These are phyloP conservation scores for Herpetospermum pedunculosum DNA, from an alignment of 306 rosid species.

Conservation along the genomic window DNA sequence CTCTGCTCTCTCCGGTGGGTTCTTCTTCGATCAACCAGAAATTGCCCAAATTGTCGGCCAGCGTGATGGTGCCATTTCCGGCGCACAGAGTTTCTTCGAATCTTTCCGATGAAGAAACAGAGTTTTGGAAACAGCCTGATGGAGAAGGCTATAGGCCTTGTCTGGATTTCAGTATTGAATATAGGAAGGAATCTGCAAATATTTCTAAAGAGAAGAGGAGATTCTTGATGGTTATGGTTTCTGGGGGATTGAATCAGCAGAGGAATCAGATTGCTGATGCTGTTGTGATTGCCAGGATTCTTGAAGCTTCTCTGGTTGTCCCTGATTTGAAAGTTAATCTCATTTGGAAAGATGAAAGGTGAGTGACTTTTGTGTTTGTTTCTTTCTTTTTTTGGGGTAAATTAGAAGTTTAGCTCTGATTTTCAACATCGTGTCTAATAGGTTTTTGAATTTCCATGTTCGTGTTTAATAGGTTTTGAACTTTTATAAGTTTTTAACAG, in stretches of 20 bases:
- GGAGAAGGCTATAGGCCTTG: conserved; percentile 33
- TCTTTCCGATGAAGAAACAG: conserved; percentile 24
- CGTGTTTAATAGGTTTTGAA: too few relatives aligned
- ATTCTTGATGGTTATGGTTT: conserved; percentile 40
- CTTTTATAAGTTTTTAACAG: too few relatives aligned
- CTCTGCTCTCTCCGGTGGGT: conserved; percentile 13
- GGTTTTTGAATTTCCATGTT: too few relatives aligned
- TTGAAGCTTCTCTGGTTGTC: conserved; percentile 38
- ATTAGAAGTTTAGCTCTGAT: too few relatives aligned
- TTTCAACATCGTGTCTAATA: too few relatives aligned
- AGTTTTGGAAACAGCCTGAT: conserved; percentile 44
- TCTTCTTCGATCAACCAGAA: conserved; percentile 1
- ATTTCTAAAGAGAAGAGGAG: conserved; percentile 32
- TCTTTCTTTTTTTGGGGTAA: not conserved
- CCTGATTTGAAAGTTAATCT: conserved; percentile 41
- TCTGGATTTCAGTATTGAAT: conserved; percentile 31
- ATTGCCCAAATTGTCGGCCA: conserved; percentile 10
- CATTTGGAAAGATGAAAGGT: conserved; percentile 54
- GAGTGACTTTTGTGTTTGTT: not conserved
- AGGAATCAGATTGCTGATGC: conserved; percentile 51
- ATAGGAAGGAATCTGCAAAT: conserved; percentile 18
- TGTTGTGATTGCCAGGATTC: conserved; percentile 45
- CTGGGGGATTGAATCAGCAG: conserved; percentile 55
- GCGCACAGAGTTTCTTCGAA: conserved; percentile 18
- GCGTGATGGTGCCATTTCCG: conserved; percentile 30